Conservation (phyloP, 1,284 basidiomycete species). For the Erythrobasidium hasegawianum region DNA sequence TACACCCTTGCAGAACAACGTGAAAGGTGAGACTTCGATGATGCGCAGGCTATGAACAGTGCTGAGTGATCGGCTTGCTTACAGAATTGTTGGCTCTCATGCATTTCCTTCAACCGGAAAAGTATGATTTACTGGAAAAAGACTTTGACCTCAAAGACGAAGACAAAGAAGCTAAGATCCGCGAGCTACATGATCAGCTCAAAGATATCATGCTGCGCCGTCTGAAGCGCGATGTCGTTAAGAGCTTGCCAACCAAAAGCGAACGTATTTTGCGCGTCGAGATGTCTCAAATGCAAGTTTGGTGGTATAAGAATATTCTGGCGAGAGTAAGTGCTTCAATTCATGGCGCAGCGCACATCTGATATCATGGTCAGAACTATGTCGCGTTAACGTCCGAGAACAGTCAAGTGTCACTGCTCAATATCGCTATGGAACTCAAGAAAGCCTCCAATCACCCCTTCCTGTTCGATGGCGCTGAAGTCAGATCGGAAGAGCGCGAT, state of each 20-base stretch:
- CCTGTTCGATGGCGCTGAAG: conserved; percentile 93
- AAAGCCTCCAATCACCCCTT: conserved; percentile 98
- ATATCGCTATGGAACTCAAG: conserved; percentile 94
- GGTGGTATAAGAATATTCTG: conserved; percentile 98
- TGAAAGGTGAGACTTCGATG: conserved; percentile 70
- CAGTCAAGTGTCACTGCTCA: conserved; percentile 84
- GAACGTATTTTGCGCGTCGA: conserved; percentile 96
- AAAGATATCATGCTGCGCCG: conserved; percentile 93
- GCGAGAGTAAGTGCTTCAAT: conserved; percentile 64
- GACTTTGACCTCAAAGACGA: conserved; percentile 90
- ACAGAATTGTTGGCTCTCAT: conserved; percentile 89
- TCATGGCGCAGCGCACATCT: background rate
- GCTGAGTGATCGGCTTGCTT: background rate
- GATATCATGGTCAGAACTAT: conserved; percentile 67
- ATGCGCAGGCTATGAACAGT: too few species aligned
- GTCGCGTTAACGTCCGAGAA: conserved; percentile 77
- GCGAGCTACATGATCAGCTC: conserved; percentile 87
- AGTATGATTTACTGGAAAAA: conserved; percentile 79
- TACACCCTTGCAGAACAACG: conserved; percentile 97
- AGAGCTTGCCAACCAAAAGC: conserved; percentile 93
- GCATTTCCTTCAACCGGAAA: conserved; percentile 98
- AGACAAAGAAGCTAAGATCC: conserved; percentile 91
- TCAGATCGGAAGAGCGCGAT: conserved; percentile 66
- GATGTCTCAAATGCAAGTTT: conserved; percentile 94
- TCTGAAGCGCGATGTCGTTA: conserved; percentile 95